These are phyloP conservation scores for Suhomyces faveliae DNA, from an alignment of 805 yeast genomes.

Conservation along the genomic window DNA sequence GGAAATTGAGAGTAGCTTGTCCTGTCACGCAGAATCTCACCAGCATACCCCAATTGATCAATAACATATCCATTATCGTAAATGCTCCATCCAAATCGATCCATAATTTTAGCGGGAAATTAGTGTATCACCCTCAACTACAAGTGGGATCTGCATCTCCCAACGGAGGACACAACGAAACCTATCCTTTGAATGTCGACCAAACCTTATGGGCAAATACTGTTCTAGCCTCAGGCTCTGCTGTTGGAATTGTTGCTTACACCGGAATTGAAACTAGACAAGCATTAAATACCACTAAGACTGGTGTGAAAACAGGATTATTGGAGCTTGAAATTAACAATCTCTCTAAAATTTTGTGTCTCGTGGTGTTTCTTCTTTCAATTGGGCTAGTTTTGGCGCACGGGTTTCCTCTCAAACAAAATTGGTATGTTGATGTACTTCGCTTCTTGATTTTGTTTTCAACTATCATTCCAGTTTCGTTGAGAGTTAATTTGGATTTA, in stretches of 20 bases:
- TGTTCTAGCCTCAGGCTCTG: constrained; percentile 90
- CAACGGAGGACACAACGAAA: constrained; percentile 34
- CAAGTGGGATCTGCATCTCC: constrained; percentile 18
- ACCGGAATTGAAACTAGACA: constrained; percentile 95
- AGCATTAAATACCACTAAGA: constrained; percentile 84
- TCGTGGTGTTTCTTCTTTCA: constrained; percentile 77
- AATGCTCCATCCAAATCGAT: constrained; percentile 84
- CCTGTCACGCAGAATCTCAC: constrained; percentile 62
- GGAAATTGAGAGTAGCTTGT: constrained; percentile 87
- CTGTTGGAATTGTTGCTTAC: constrained; percentile 82
- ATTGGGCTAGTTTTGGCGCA: constrained; percentile 74
- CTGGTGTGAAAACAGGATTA: constrained; percentile 86
- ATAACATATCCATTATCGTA: constrained; percentile 56
- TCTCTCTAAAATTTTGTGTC: constrained; percentile 84
- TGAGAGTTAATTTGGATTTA: constrained; percentile 90
- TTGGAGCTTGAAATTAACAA: constrained; percentile 88
- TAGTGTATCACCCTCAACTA: constrained; percentile 47
- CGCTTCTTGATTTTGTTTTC: constrained; percentile 89
- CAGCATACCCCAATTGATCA: constrained; percentile 49
- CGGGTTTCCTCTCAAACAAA: constrained; percentile 57
- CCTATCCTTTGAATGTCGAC: constrained; percentile 73
- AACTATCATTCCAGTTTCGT: constrained; percentile 92
- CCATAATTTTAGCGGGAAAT: constrained; percentile 74
- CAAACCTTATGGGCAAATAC: constrained; percentile 98
- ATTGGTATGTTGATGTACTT: constrained; percentile 91